Conservation (phyloP, 2,329 filamentous ascomycete species). For the Thielaviopsis euricoi region DNA sequence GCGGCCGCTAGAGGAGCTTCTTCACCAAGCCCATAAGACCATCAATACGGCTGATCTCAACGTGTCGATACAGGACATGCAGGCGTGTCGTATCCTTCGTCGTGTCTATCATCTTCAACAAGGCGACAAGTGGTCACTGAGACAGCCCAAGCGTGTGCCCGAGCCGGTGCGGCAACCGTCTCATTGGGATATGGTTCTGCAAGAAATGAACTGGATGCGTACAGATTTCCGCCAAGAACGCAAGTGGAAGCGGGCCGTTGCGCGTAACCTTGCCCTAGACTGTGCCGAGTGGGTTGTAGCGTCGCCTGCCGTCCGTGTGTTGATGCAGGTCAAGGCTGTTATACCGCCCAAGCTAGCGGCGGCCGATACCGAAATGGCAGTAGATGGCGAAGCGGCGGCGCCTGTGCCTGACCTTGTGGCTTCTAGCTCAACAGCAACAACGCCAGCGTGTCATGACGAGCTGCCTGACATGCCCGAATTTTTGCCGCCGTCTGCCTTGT, state of each 20-base stretch:
- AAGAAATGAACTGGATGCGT: constrained; percentile 96
- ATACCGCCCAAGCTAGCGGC: constrained; percentile 26
- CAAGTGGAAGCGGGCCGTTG: constrained; percentile 79
- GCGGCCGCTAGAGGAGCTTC: constrained; percentile 50
- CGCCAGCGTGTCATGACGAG: constrained; percentile 21
- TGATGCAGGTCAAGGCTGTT: constrained; percentile 49
- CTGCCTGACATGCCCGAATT: constrained; percentile 25
- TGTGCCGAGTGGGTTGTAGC: constrained; percentile 70
- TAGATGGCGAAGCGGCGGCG: constrained; percentile 27
- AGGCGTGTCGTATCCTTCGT: constrained; percentile 72
- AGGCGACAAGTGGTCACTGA: constrained; percentile 78
- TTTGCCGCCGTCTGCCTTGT: constrained; percentile 60
- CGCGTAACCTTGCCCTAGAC: constrained; percentile 62
- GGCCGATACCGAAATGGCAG: constrained; percentile 17
- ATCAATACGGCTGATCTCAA: constrained; percentile 73
- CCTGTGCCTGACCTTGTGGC: constrained; percentile 17
- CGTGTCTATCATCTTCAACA: constrained; percentile 84
- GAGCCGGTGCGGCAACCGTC: constrained; percentile 64
- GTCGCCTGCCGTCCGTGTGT: constrained; percentile 41
- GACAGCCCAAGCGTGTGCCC: constrained; percentile 69
- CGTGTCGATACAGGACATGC: constrained; percentile 67
- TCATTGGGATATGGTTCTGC: constrained; percentile 73
- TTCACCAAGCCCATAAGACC: constrained; percentile 76
- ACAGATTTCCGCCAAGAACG: constrained; percentile 89
- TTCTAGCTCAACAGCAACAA: background rate